A percentile compares a stretch with the other conserved stretches of the same genome.
Evolutionary conservation across 2,329 filamentous ascomycete species (phyloP).

Genomic region (Trichoderma citrinoviride): DNA sequence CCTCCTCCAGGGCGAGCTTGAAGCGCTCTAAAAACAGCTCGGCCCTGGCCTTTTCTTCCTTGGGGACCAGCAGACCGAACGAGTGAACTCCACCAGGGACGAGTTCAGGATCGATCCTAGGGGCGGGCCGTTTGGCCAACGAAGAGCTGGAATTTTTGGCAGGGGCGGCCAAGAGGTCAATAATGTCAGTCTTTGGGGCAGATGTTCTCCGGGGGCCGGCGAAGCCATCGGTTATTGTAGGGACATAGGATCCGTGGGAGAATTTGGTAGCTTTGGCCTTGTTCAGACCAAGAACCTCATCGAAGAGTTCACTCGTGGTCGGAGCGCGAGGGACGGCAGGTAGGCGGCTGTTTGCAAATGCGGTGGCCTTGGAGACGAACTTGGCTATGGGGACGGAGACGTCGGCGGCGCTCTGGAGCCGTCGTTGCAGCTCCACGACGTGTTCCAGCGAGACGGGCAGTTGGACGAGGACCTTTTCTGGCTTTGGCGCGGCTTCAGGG

Average conservation of each 20-base stretch:
- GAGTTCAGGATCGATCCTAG: conserved; percentile 34
- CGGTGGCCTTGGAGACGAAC: conserved; percentile 80
- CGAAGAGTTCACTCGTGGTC: conserved; percentile 79
- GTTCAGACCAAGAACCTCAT: conserved; percentile 76
- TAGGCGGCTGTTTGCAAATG: conserved; percentile 83
- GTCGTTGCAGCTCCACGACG: conserved; percentile 76
- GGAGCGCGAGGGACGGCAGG: conserved; percentile 63
- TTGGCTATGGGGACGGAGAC: conserved; percentile 79
- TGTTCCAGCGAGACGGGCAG: conserved; percentile 75
- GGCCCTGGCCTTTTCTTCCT: conserved; percentile 78
- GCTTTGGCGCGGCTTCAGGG: conserved; percentile 45
- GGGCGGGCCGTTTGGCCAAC: conserved; percentile 28
- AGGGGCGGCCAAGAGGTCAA: conserved; percentile 69
- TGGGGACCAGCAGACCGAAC: conserved; percentile 77
- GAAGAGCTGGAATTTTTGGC: conserved; percentile 31
- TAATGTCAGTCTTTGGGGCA: conserved; percentile 59
- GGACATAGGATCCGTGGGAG: conserved; percentile 64
- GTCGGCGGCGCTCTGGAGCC: conserved; percentile 73
- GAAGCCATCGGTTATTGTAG: conserved; percentile 64
- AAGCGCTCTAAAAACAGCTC: conserved; percentile 80
- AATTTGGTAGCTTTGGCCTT: conserved; percentile 43
- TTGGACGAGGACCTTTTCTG: conserved; percentile 58
- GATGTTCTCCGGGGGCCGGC: conserved; percentile 39
- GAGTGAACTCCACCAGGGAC: conserved; percentile 61
- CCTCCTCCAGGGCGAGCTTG: conserved; percentile 77